A percentile compares a stretch with the other conserved stretches of the same genome.
phyloP scores from a whole-genome alignment of 768 basidiomycete genomes.

The Asterophora parasitica region DNA sequence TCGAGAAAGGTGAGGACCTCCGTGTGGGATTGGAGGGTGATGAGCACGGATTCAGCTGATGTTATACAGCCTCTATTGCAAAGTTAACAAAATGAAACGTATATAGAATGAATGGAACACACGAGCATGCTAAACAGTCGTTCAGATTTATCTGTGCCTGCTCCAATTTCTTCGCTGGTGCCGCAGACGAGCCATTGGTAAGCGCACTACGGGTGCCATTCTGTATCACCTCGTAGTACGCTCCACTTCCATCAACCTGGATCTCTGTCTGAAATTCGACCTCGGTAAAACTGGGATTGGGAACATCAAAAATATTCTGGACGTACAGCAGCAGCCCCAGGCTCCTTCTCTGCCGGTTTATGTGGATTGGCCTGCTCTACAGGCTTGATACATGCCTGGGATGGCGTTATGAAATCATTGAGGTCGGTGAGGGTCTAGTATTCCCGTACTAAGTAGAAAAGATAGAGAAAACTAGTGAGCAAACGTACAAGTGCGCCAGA shows the following conservation, averaged over 20 bases:
- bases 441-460: conserved; percentile 6
- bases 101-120: conserved; percentile 22
- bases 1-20: conserved; percentile 83
- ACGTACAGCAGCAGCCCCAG: conserved; percentile 35
- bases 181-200: conserved; percentile 9
- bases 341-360: conserved; percentile 24
- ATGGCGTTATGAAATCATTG: conserved; percentile 95
- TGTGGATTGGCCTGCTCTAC: conserved; percentile 50
- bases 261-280: conserved; percentile 73
- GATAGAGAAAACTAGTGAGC: neutral
- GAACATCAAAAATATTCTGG: neutral
- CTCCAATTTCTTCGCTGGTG: conserved; percentile 61
- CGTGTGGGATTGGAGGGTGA: conserved; percentile 90
- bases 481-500: conserved; percentile 76
- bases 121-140: conserved; percentile 98
- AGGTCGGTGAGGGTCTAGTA: conserved; percentile 83
- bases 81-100: neutral
- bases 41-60: conserved; percentile 94
- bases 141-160: conserved; percentile 96
- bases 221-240: conserved; percentile 79
- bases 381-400: conserved; percentile 97
- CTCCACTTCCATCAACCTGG: conserved; percentile 75
- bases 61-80: conserved; percentile 88
- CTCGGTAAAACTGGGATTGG: neutral
- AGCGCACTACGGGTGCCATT: conserved; percentile 15